Evolutionary conservation across 2,329 filamentous ascomycete species (phyloP), one percentile per base, ranked within the genome.

Genomic region (Penicillium corylophilum): DNA sequence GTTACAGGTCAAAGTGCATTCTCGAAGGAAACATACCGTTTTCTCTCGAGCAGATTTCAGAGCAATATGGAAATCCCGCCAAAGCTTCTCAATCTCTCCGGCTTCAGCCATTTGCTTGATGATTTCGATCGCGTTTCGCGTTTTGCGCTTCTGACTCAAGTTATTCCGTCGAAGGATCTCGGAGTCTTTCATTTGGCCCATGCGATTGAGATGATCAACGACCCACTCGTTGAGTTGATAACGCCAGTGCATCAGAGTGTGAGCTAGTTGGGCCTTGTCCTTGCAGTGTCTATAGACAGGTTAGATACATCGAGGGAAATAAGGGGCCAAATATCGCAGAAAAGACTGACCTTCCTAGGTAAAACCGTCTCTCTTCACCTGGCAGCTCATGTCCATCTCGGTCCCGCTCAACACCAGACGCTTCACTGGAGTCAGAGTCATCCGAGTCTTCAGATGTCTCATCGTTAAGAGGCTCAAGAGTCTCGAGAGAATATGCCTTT

Each of bases 171-270:
- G 76, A 1, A 84, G 74, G 28, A 90, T 73, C 62, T 83, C 79
- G 10, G 79, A 71, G 1, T 83, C 72, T 0, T 74, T 74, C 56
- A 87, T 76, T 56, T 86, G 79, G 0, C 83, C 84, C 52, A 85
- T 77, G 1, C 69, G 69, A 22, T 77, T 70, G 0, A 94, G 80
- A 47, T 81, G 82, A 24, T 80, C 77, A 22, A 87, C 77, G 0
- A 92, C 85, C 80, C 82, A 88, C 57, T 86, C 79, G 64, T 88
- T 86, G n/a, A 93, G 81, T 41, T 85, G 82, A 53, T 82, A 82
- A 50, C 86, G 86, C 89, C 89, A 92, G 71, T 94, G 89, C 4
- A 84, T 79, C 3, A 93, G 77, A 1, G 79, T 80, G 64, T 93
- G 89, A 0, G 87, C 86, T 35, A 85, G 85, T 57, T 84, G 77